Base-by-base conservation (phyloP, 805 yeast genomes). In the Spathaspora hagerdaliae region DNA sequence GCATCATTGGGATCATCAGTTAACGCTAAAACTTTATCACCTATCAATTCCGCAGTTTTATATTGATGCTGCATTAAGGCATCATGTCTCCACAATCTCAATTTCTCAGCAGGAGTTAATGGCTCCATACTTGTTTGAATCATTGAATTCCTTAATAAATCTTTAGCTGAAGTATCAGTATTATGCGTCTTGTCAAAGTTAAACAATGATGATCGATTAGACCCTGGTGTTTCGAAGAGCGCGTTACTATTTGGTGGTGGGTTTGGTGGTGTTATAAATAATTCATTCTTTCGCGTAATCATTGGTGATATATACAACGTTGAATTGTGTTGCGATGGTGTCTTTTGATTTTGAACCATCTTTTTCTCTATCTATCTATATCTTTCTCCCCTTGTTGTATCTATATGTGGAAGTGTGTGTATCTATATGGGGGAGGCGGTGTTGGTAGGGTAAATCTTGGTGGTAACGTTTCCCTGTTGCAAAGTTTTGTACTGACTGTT, bases 1-100 rank as follows among this genome's bases (percentile, higher is more conserved):
- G 97, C 97, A 61, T 92, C 98, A 57, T 85, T 87, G 11, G 96
- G 86, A 58, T 91, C 97, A 48, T 77, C 75, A 0, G 97, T 90
- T 49, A 94, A 67, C 1, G 90, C 79, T 36, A 88, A 74, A 7
- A 94, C 87, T 56, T 91, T 92, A 66, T 94, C 96, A 12, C 96
- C 98, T 27, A 94, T 78, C 60, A 82, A 89, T 55, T 85, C 92
- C 0, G 98, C 97, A 0, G 97, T 88, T 38, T 76, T 75, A 62
- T 87, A 87, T 51, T 90, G 95, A 61, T 91, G 97, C 55, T 91
- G 96, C 84, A 86, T 82, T 46, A 86, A 64, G 0, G 99, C 96
- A 59, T 90, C 96, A 51, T 90, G 95, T 40, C 98, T 71, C 99
- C 98, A 94, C 27, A 87, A 70, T 39, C 98, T 68, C 32, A 94